Base-by-base conservation (phyloP, 768 basidiomycete species). In the Kwoniella heveanensis region DNA sequence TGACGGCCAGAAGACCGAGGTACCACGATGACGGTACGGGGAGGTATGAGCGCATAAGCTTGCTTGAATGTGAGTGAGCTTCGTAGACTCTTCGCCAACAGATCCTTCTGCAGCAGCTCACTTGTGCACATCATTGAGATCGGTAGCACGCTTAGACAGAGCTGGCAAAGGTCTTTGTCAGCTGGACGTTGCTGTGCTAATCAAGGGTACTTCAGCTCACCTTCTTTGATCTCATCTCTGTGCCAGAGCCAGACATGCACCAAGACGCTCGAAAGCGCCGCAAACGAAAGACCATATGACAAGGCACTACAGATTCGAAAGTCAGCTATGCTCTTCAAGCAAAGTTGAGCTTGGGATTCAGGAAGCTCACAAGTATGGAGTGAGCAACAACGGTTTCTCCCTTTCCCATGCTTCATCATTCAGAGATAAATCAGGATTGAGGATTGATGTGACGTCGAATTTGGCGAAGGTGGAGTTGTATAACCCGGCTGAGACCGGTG, bases 241-340 rank as follows among this genome's bases (percentile, higher is more conserved):
- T 80, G 77, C 77, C 77, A 79, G 3, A 80, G 65, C 67, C 69
- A 78, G 7, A 80, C 79, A 63, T 80, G 79, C 8, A 77, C 74
- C 32, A 80, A 54, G 1, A 80, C 75, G 26, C 77, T 74, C 0
- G 77, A 71, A 12, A 81, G 67, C 1, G 79, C 70, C 2, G 80
- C 80, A 64, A 81, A 81, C 21, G 69, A 73, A 7, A 78, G 60
- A 5, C 65, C 76, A 58, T 81, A 81, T 0, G 77, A 65, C 6
- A 81, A 22, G 21, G 79, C 80, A 56, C 78, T 77, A 49, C 2
- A 37, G 29, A 78, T 79, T 54, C 77, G 75, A 44, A 6, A 37
- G 25, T 54, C 29, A 27, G 21, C 8, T 8, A 44, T 54, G 6
- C 25, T 57, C 19, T 46, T 2, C 15, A 39, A 25, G 24, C 56